A percentile compares a stretch with the other conserved stretches of the same genome.
phyloP scores from a whole-genome alignment of 2,329 filamentous ascomycete genomes.

The Aspergillus sp. region DNA sequence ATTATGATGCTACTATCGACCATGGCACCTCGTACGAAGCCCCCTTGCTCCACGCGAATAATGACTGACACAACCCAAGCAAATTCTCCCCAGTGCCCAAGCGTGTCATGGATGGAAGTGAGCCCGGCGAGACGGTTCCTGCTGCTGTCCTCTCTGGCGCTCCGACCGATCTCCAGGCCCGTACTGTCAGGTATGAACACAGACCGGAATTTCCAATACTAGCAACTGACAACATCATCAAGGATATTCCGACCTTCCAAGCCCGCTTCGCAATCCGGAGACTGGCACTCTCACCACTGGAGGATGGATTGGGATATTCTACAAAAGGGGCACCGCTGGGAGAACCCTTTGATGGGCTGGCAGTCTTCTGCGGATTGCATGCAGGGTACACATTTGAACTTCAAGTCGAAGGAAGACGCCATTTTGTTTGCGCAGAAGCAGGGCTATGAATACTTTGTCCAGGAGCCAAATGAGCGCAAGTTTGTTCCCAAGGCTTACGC shows the following conservation, averaged over 20 bases:
- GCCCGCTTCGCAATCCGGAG: conserved; percentile 92
- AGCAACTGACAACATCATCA: conserved; percentile 18
- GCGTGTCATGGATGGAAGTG: conserved; percentile 85
- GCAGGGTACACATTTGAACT: conserved; percentile 89
- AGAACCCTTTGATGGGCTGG: conserved; percentile 98
- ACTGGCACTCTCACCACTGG: conserved; percentile 82
- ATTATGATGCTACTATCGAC: conserved; percentile 79
- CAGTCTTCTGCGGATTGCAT: conserved; percentile 92
- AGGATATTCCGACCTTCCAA: conserved; percentile 93
- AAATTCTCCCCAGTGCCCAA: conserved; percentile 89
- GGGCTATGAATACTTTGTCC: conserved; percentile 98
- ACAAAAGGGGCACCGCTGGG: conserved; percentile 91
- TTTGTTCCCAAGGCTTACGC: conserved; percentile 92
- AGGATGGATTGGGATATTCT: conserved; percentile 98
- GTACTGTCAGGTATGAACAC: conserved; percentile 77
- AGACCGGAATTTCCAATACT: neutral
- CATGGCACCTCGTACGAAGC: conserved; percentile 81
- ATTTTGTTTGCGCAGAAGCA: conserved; percentile 97
- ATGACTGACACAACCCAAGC: conserved; percentile 51
- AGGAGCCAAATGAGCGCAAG: conserved; percentile 88
- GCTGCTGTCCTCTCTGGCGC: conserved; percentile 89
- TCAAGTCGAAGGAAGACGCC: conserved; percentile 91
- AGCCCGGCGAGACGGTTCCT: conserved; percentile 70
- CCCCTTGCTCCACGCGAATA: conserved; percentile 2
- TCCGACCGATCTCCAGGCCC: conserved; percentile 87